Conservation (phyloP, 805 yeast species). For the Candida sphagnicola region DNA sequence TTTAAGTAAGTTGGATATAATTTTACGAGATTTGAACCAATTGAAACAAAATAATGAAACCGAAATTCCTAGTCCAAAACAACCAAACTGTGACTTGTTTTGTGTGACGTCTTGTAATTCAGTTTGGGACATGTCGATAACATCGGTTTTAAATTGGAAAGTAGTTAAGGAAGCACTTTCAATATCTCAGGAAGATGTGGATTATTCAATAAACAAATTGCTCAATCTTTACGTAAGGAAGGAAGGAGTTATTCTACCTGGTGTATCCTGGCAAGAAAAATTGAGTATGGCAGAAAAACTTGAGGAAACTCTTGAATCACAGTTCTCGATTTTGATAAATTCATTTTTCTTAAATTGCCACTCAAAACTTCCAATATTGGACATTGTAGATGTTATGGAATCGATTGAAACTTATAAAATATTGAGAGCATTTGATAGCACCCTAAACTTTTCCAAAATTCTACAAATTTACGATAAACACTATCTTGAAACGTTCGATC, state of each 20-base stretch:
- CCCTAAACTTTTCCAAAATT: constrained; percentile 15
- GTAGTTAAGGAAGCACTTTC: constrained; percentile 14
- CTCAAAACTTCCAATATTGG: constrained; percentile 30
- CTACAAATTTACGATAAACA: constrained; percentile 9
- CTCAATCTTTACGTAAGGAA: constrained; percentile 11
- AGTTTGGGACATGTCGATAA: constrained; percentile 32
- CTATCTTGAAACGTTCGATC: neutral
- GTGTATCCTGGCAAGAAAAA: constrained; percentile 11
- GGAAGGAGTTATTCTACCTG: neutral
- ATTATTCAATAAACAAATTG: constrained; percentile 8
- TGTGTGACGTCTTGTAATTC: no score
- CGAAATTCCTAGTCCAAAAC: neutral
- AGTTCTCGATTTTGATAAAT: constrained; percentile 17
- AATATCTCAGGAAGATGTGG: constrained; percentile 9
- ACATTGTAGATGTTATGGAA: constrained; percentile 26
- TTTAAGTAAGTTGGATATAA: constrained; percentile 24
- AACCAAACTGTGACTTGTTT: no score
- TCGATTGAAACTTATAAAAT: constrained; percentile 22
- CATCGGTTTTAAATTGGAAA: constrained; percentile 26
- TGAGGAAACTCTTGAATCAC: constrained; percentile 16
- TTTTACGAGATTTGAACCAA: constrained; percentile 21
- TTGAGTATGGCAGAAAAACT: constrained; percentile 9
- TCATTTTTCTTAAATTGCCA: constrained; percentile 30
- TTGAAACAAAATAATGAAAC: constrained; percentile 9
- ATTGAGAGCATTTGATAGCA: constrained; percentile 14